These are phyloP conservation scores for Trametes versicolor DNA, from an alignment of 1,284 basidiomycete genomes.

Conservation along the genomic window DNA sequence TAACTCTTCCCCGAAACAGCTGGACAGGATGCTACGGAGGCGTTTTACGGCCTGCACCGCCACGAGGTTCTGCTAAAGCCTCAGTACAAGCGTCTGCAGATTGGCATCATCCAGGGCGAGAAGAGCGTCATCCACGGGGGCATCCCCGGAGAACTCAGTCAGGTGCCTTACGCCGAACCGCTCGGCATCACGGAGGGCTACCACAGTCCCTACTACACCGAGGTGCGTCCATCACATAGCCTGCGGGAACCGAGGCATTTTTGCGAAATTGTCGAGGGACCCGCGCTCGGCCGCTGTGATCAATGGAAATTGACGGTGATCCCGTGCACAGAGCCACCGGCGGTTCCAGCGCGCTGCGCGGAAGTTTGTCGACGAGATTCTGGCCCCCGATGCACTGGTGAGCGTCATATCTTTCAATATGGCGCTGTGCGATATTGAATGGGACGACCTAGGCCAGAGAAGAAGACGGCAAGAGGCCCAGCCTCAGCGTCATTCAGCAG, in stretches of 20 bases:
- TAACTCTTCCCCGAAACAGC: slow-evolving; percentile 48
- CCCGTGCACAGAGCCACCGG: slow-evolving; percentile 53
- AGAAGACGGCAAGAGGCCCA: slow-evolving; percentile 80
- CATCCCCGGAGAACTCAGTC: slow-evolving; percentile 59
- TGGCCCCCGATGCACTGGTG: slow-evolving; percentile 60
- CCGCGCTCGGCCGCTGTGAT: background rate
- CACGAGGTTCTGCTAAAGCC: slow-evolving; percentile 81
- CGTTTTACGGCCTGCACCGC: slow-evolving; percentile 87
- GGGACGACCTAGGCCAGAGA: slow-evolving; percentile 64
- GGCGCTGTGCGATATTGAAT: slow-evolving; percentile 2
- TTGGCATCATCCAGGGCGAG: slow-evolving; percentile 78
- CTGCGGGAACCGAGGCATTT: too few species aligned
- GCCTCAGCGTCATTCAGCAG: slow-evolving; percentile 69
- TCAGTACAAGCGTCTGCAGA: slow-evolving; percentile 75
- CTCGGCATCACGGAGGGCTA: slow-evolving; percentile 78
- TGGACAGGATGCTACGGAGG: slow-evolving; percentile 87
- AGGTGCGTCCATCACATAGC: slow-evolving; percentile 34
- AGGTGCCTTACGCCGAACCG: slow-evolving; percentile 87
- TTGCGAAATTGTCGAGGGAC: background rate
- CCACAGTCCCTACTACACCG: slow-evolving; percentile 78
- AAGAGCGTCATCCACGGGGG: slow-evolving; percentile 62
- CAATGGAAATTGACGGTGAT: background rate
- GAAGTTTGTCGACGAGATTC: slow-evolving; percentile 59
- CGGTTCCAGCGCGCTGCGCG: slow-evolving; percentile 59
- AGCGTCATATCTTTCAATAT: slow-evolving; percentile 21